Conservation (phyloP, 2,329 filamentous ascomycete species). For the Aquanectria penicillioides region DNA sequence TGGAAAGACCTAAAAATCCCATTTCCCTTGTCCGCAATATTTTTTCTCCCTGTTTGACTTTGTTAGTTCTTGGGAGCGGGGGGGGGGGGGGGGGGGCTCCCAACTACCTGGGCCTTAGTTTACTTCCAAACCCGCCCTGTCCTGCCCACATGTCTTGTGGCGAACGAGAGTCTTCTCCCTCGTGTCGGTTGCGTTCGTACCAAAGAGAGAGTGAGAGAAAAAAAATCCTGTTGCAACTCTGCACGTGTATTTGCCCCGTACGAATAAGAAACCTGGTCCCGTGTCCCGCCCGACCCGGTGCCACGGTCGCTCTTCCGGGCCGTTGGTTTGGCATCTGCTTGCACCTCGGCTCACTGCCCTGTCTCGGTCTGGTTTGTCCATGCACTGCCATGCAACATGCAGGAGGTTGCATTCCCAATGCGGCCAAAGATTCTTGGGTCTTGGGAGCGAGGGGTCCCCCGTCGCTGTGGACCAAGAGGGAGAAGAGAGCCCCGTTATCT, state of each 20-base stretch:
- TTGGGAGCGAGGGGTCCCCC: background rate
- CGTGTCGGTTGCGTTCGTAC: background rate
- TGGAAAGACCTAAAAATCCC: no score
- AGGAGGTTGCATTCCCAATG: constrained; percentile 34
- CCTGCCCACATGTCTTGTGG: no score
- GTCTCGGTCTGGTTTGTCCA: constrained; percentile 16
- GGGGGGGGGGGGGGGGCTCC: no score
- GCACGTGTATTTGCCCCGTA: constrained; percentile 4
- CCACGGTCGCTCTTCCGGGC: constrained; percentile 34
- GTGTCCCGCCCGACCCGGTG: constrained; percentile 29
- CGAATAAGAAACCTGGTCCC: constrained; percentile 14
- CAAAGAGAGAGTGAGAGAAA: constrained; percentile 2
- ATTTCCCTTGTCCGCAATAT: no score
- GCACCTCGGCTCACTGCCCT: constrained; percentile 24
- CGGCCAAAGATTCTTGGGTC: constrained; percentile 6
- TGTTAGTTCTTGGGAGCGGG: no score
- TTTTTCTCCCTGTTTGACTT: no score
- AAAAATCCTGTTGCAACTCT: constrained; percentile 5
- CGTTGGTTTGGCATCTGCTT: constrained; percentile 32
- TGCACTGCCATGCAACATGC: constrained; percentile 34
- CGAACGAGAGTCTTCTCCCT: no score
- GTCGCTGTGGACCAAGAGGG: no score
- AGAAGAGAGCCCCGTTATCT: no score
- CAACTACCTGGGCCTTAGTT: no score
- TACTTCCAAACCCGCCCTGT: no score